Percentiles rank a stretch among this genome's conserved stretches.
phyloP scores from a whole-genome alignment of 768 basidiomycete genomes.

The Auricularia sp. region DNA sequence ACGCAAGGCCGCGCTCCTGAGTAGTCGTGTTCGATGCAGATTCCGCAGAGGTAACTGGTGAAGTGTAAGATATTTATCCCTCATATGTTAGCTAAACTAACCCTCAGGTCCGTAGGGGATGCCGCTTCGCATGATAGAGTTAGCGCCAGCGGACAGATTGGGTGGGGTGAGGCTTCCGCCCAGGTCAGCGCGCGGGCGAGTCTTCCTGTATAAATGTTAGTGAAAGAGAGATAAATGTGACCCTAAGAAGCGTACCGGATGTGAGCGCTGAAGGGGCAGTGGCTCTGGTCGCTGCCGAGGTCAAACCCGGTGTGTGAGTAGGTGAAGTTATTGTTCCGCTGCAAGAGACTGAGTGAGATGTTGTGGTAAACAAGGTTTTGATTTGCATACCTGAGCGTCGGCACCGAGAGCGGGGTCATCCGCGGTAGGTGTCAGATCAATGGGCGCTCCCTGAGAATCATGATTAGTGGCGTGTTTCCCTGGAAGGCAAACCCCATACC shows the following conservation, averaged over 20 bases:
- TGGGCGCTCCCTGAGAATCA: background rate
- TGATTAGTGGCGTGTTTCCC: background rate
- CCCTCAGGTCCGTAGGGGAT: slow-evolving; percentile 5
- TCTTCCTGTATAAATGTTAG: background rate
- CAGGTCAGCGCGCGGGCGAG: slow-evolving; percentile 2
- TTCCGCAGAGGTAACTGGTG: background rate
- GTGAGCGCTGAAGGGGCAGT: slow-evolving; percentile 3
- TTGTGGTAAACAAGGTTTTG: background rate
- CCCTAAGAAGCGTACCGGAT: background rate
- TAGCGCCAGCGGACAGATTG: background rate
- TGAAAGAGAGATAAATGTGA: too few species aligned
- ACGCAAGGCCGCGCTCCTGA: slow-evolving; percentile 3
- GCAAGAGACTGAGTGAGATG: background rate
- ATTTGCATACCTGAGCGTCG: background rate
- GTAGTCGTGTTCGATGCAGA: background rate
- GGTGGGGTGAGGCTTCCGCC: background rate
- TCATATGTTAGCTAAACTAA: background rate
- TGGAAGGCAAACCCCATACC: background rate
- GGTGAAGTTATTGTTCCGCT: background rate
- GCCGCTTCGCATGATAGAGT: background rate
- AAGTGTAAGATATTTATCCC: background rate
- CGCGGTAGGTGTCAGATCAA: background rate
- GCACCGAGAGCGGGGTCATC: slow-evolving; percentile 2
- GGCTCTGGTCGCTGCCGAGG: background rate
- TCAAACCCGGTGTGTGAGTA: background rate